phyloP scores from a whole-genome alignment of 371 early-diverging fungal genomes.

The Mucor piriformis region DNA sequence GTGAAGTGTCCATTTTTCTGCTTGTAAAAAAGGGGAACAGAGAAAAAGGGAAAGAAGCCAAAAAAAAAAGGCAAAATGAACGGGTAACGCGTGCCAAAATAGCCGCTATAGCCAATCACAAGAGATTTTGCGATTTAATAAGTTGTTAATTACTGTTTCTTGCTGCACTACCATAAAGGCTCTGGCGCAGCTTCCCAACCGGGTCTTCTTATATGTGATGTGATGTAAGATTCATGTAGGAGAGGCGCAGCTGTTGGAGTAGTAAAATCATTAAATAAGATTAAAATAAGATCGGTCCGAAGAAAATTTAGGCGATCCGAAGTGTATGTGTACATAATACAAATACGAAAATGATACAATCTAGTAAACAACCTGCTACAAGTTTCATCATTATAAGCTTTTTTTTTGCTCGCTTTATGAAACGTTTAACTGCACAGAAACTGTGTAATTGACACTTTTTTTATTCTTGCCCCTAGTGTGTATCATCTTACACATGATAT shows the following conservation, averaged over 20 bases:
- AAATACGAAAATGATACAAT: not conserved
- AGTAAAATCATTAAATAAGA: not conserved
- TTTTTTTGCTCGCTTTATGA: too few relatives aligned
- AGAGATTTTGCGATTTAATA: too few relatives aligned
- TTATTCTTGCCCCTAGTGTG: not conserved
- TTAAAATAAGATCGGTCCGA: conserved; percentile 1
- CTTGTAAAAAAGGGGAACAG: not conserved
- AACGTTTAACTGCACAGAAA: too few relatives aligned
- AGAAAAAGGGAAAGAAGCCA: not conserved
- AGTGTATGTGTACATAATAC: too few relatives aligned
- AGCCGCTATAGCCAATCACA: too few relatives aligned
- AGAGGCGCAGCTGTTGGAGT: not conserved
- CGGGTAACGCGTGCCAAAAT: not conserved
- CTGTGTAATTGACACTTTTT: not conserved
- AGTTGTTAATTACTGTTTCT: too few relatives aligned
- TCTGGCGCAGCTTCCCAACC: too few relatives aligned
- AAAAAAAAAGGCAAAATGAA: conserved; percentile 2
- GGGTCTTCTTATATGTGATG: too few relatives aligned
- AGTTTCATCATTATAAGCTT: not conserved
- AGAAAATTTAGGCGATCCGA: not conserved
- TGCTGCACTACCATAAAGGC: too few relatives aligned
- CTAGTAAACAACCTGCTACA: not conserved
- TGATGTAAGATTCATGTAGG: too few relatives aligned
- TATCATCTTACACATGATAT: not conserved
- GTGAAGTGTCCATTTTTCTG: conserved; percentile 26